These are phyloP conservation scores for Gossypium ekmanianum DNA, from an alignment of 345 rosid species.

Conservation along the genomic window DNA sequence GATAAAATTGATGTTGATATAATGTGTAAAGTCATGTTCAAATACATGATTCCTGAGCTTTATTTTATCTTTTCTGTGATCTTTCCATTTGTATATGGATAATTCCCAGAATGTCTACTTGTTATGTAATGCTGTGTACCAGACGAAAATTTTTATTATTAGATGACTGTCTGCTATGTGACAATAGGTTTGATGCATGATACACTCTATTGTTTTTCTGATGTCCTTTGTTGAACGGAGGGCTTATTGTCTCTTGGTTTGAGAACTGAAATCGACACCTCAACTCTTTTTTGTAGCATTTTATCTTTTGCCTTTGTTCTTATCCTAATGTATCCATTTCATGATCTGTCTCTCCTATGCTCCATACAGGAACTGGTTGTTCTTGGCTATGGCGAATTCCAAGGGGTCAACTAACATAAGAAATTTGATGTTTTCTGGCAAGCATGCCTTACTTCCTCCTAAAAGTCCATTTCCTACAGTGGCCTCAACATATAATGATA, in stretches of 20 bases:
- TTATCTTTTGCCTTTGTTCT: not conserved
- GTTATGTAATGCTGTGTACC: not conserved
- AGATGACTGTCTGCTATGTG: not conserved
- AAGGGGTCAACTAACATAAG: slow-evolving; percentile 68
- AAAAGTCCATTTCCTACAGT: slow-evolving; percentile 79
- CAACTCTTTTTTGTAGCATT: not conserved
- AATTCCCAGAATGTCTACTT: not conserved
- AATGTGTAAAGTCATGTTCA: not conserved
- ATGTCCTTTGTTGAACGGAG: not conserved
- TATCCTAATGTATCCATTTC: slow-evolving; percentile 1
- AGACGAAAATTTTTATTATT: not conserved
- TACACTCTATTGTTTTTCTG: not conserved
- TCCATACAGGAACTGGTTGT: slow-evolving; percentile 32
- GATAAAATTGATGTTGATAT: not conserved
- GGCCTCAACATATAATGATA: slow-evolving; percentile 63
- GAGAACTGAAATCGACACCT: not conserved
- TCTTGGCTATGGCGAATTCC: slow-evolving; percentile 56
- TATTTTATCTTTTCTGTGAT: not conserved
- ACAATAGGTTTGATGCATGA: not conserved
- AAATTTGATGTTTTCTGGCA: slow-evolving; percentile 67
- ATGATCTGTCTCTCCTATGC: slow-evolving; percentile 1
- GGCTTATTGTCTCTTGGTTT: not conserved
- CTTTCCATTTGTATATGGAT: not conserved
- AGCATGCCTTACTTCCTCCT: slow-evolving; percentile 87
- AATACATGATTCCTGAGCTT: not conserved